phyloP scores from a whole-genome alignment of 192 early-diverging fungal species.

The Chytriomyces hyalinus region DNA sequence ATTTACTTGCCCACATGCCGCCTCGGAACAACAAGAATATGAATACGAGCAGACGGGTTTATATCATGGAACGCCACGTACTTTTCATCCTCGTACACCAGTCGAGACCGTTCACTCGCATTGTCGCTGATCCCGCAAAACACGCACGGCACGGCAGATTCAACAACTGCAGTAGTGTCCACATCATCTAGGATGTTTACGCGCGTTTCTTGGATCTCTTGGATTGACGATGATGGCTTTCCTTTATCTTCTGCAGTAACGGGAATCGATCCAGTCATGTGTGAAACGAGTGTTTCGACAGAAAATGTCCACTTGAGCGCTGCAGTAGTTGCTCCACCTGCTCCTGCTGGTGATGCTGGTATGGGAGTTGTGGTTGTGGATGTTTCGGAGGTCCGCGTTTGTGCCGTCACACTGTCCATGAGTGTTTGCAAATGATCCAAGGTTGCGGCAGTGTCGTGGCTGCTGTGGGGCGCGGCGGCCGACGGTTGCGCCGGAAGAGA shows the following conservation, averaged over 20 bases:
- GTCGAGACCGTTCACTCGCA: slow-evolving; percentile 1
- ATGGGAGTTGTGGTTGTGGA: not conserved
- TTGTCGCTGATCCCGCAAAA: slow-evolving; percentile 33
- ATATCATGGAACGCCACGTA: slow-evolving; percentile 52
- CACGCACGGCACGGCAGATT: slow-evolving; percentile 5
- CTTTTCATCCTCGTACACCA: slow-evolving; percentile 39
- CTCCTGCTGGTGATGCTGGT: not conserved
- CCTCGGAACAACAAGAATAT: slow-evolving; percentile 48
- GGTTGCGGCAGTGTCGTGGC: too few species aligned
- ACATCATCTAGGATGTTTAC: not conserved
- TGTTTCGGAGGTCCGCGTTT: not conserved
- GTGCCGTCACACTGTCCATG: not conserved
- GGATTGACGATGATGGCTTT: not conserved
- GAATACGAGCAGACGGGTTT: slow-evolving; percentile 39
- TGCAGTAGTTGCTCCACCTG: not conserved
- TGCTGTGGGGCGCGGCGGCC: too few species aligned
- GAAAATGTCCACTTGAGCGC: not conserved
- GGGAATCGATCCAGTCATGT: not conserved
- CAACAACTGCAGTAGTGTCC: not conserved
- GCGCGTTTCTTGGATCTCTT: not conserved
- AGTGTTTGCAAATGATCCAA: not conserved
- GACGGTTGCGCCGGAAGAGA: too few species aligned
- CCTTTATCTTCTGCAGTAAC: not conserved
- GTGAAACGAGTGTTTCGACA: not conserved
- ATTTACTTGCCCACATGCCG: slow-evolving; percentile 30